phyloP scores from a whole-genome alignment of 2,329 filamentous ascomycete genomes.

The Stachybotrys echinatus region DNA sequence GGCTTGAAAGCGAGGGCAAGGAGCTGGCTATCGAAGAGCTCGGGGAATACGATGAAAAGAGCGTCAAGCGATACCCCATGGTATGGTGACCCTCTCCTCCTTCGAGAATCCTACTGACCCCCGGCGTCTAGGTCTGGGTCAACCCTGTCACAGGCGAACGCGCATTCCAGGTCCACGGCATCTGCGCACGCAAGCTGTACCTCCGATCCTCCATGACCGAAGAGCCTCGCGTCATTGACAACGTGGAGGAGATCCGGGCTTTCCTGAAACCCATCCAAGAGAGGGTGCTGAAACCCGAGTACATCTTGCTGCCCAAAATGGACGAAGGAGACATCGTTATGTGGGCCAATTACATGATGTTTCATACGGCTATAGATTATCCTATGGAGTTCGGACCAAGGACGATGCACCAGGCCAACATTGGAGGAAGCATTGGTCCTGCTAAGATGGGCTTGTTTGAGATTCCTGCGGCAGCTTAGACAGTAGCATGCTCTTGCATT shows the following conservation, averaged over 20 bases:
- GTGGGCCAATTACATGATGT: conserved; percentile 37
- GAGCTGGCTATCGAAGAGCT: conserved; percentile 32
- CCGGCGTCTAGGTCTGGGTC: conserved; percentile 29
- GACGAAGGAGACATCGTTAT: conserved; percentile 39
- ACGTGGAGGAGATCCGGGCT: conserved; percentile 29
- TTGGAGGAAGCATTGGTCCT: conserved; percentile 21
- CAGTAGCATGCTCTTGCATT: no score
- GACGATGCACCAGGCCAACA: conserved; percentile 41
- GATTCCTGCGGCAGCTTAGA: not conserved
- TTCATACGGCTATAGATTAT: conserved; percentile 39
- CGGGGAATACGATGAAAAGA: conserved; percentile 24
- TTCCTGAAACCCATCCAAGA: conserved; percentile 30
- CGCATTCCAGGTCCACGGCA: conserved; percentile 37
- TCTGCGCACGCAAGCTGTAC: conserved; percentile 31
- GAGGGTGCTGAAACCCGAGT: conserved; percentile 34
- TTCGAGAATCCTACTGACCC: not conserved
- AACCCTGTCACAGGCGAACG: conserved; percentile 35
- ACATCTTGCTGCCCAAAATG: conserved; percentile 29
- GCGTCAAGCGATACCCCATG: conserved; percentile 36
- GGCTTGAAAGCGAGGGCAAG: conserved; percentile 29
- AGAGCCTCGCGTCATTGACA: conserved; percentile 27
- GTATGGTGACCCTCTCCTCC: not conserved
- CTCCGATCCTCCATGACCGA: conserved; percentile 25
- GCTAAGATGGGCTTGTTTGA: not conserved
- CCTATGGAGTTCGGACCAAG: conserved; percentile 23